Percentiles rank a stretch among this genome's conserved stretches.
These are phyloP conservation scores for Schizonepeta tenuifolia DNA, from an alignment of 257 asterid genomes.

Conservation along the genomic window DNA sequence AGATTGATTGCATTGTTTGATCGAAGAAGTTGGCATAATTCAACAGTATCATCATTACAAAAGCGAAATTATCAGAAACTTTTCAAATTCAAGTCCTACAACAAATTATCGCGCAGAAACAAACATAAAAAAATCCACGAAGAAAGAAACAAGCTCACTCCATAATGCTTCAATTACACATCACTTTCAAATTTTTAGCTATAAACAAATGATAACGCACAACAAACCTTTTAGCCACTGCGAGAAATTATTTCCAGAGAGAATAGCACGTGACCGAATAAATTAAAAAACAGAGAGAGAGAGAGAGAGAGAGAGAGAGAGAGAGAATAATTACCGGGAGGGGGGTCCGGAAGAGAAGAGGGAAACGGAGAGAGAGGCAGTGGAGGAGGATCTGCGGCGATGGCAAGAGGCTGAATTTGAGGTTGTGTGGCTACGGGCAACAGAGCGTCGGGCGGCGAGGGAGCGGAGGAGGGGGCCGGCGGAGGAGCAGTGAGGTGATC, in stretches of 20 bases:
- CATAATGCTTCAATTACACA: background rate
- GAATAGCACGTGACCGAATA: no score
- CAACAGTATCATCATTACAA: background rate
- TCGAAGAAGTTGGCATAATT: background rate
- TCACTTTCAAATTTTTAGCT: background rate
- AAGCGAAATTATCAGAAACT: background rate
- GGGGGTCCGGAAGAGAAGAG: conserved; percentile 43
- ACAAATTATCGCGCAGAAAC: background rate
- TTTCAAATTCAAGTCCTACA: background rate
- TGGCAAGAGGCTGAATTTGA: conserved; percentile 12
- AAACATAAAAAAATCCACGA: background rate
- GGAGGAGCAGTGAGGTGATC: conserved; percentile 35
- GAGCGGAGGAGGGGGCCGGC: background rate
- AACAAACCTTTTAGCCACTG: background rate
- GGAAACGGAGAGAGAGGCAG: conserved; percentile 44
- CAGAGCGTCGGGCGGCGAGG: background rate
- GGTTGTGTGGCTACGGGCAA: background rate
- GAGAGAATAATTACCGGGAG: conserved; percentile 27
- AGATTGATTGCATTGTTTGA: background rate
- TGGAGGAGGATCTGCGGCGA: background rate
- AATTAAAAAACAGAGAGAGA: no score
- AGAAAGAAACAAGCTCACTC: background rate
- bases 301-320: conserved; percentile 29
- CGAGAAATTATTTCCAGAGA: background rate
- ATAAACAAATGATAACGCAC: background rate